Conservation (phyloP, 306 rosid species). For the Malus sieversii region DNA sequence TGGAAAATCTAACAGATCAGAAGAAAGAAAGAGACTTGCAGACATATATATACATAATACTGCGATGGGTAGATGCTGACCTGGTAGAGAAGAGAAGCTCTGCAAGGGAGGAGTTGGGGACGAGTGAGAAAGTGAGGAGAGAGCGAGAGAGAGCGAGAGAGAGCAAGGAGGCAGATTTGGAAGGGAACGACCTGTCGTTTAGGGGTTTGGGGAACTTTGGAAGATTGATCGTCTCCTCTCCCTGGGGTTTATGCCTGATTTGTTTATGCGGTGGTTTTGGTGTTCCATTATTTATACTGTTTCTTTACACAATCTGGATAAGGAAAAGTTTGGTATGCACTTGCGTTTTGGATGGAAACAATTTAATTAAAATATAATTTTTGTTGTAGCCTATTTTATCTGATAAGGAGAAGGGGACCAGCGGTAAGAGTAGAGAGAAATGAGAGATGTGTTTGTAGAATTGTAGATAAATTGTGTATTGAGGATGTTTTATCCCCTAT, state of each 20-base stretch:
- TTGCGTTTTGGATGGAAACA: background rate
- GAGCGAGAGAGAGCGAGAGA: background rate
- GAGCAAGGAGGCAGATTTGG: background rate
- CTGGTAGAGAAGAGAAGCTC: background rate
- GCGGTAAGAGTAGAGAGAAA: too few species aligned
- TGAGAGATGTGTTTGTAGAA: too few species aligned
- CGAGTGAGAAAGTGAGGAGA: conserved; percentile 3
- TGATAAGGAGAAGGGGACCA: too few species aligned
- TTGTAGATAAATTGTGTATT: too few species aligned
- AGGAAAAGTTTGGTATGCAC: background rate
- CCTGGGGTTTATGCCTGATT: background rate
- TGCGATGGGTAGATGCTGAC: background rate
- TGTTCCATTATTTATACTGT: background rate
- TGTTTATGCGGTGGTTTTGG: background rate
- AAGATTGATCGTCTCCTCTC: background rate
- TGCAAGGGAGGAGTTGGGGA: background rate
- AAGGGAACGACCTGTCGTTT: conserved; percentile 6
- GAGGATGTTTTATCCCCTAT: too few species aligned
- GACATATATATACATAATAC: background rate
- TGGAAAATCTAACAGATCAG: background rate
- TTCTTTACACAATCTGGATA: background rate
- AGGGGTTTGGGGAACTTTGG: background rate
- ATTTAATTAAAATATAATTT: too few species aligned
- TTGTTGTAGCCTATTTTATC: too few species aligned
- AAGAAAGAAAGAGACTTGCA: background rate